Evolutionary conservation across 768 basidiomycete species (phyloP).

Genomic region (Phlebiopsis gigantea): DNA sequence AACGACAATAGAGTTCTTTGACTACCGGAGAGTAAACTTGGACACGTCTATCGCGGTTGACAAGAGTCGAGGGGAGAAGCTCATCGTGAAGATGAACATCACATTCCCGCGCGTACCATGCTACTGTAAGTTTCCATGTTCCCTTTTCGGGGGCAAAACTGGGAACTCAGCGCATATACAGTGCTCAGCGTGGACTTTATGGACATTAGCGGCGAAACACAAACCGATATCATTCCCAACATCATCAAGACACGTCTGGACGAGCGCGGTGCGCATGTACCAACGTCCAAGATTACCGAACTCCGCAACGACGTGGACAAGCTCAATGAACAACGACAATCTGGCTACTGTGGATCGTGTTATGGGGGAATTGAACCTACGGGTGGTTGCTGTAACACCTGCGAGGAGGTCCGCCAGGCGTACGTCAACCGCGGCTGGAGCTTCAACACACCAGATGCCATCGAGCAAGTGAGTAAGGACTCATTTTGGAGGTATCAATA

Average conservation of each 20-base stretch:
- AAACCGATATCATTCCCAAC: slow-evolving; percentile 86
- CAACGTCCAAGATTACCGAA: slow-evolving; percentile 50
- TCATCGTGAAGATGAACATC: slow-evolving; percentile 87
- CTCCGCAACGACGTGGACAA: slow-evolving; percentile 87
- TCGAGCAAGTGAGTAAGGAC: slow-evolving; percentile 75
- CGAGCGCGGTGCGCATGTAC: slow-evolving; percentile 50
- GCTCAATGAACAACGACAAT: slow-evolving; percentile 52
- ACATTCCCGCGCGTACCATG: slow-evolving; percentile 97
- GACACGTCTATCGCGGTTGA: slow-evolving; percentile 95
- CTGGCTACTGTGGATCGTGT: slow-evolving; percentile 89
- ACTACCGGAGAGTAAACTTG: slow-evolving; percentile 81
- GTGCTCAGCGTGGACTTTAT: slow-evolving; percentile 95
- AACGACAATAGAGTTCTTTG: slow-evolving; percentile 90
- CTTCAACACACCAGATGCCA: slow-evolving; percentile 82
- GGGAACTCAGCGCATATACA: slow-evolving; percentile 27
- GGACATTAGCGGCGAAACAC: slow-evolving; percentile 97
- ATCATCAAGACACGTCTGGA: slow-evolving; percentile 79
- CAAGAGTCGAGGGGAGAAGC: slow-evolving; percentile 89
- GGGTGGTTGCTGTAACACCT: slow-evolving; percentile 89
- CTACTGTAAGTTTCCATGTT: slow-evolving; percentile 65
- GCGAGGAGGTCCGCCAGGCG: slow-evolving; percentile 88
- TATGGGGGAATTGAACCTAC: slow-evolving; percentile 80
- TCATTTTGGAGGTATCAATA: neutral
- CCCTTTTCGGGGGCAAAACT: neutral
- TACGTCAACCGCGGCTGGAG: slow-evolving; percentile 95